These are phyloP conservation scores for Knoxia roxburghii DNA, from an alignment of 257 asterid species.

Conservation along the genomic window DNA sequence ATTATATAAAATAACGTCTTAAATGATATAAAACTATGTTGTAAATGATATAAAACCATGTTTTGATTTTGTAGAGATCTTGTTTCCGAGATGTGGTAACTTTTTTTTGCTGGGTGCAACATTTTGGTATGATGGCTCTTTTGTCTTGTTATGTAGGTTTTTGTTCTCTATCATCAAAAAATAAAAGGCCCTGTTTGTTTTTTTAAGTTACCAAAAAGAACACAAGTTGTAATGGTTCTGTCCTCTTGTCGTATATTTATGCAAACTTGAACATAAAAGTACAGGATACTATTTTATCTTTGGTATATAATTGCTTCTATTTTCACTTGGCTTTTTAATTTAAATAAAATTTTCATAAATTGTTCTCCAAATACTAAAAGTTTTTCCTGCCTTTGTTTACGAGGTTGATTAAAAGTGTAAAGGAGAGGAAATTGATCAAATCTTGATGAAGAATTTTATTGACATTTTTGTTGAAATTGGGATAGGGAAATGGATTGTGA, in stretches of 20 bases:
- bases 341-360: background rate
- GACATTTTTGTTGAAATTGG: no score
- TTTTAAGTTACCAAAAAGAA: background rate
- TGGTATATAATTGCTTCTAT: slow-evolving; percentile 44
- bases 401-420: slow-evolving; percentile 96
- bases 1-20: no score
- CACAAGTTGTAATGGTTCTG: background rate
- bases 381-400: slow-evolving; percentile 8
- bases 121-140: background rate
- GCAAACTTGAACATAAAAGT: slow-evolving; percentile 63
- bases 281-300: slow-evolving; percentile 76
- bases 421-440: slow-evolving; percentile 91
- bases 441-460: no score
- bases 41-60: no score
- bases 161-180: background rate
- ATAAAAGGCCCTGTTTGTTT: background rate
- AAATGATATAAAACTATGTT: no score
- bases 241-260: slow-evolving; percentile 55
- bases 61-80: no score
- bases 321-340: background rate
- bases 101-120: background rate
- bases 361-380: background rate
- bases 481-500: no score
- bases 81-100: slow-evolving; percentile 87
- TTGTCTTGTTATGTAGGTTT: background rate